phyloP scores from a whole-genome alignment of 352 stramenopile species.

The Globisporangium iwayamae region DNA sequence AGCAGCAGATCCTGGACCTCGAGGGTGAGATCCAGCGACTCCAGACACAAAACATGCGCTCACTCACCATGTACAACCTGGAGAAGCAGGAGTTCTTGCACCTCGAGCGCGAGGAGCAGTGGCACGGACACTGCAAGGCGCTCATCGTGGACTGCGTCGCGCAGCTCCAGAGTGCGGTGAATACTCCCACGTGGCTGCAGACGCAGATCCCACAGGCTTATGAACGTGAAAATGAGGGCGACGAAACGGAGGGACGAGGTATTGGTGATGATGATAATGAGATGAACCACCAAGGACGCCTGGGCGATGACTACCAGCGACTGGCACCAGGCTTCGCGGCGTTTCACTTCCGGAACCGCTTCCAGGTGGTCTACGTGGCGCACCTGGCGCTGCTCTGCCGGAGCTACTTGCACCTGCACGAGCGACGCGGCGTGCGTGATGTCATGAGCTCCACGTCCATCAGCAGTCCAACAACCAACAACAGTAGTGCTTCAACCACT shows the following conservation, averaged over 20 bases:
- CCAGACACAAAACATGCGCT: conserved; percentile 37
- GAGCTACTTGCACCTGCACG: conserved; percentile 44
- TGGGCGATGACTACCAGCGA: conserved; percentile 24
- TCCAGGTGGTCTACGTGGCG: conserved; percentile 33
- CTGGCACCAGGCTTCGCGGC: conserved; percentile 26
- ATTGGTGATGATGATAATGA: not conserved
- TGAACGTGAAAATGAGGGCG: not conserved
- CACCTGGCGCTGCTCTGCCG: conserved; percentile 36
- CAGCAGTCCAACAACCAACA: not conserved
- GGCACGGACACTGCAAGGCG: conserved; percentile 46
- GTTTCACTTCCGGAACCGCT: conserved; percentile 29
- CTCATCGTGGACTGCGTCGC: conserved; percentile 32
- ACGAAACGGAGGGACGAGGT: not conserved
- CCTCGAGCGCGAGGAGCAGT: conserved; percentile 36
- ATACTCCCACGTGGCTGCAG: conserved; percentile 32
- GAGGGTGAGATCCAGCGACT: conserved; percentile 35
- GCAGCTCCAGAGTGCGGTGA: conserved; percentile 16
- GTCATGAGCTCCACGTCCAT: conserved; percentile 30
- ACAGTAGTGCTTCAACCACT: not conserved
- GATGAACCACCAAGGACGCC: not conserved
- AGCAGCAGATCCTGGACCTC: conserved; percentile 21
- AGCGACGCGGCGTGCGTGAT: conserved; percentile 29
- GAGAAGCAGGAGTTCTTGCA: conserved; percentile 29
- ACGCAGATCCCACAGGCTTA: not conserved
- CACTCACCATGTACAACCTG: conserved; percentile 26